phyloP scores from a whole-genome alignment of 1,284 basidiomycete genomes.

The Coniferiporia weirii region DNA sequence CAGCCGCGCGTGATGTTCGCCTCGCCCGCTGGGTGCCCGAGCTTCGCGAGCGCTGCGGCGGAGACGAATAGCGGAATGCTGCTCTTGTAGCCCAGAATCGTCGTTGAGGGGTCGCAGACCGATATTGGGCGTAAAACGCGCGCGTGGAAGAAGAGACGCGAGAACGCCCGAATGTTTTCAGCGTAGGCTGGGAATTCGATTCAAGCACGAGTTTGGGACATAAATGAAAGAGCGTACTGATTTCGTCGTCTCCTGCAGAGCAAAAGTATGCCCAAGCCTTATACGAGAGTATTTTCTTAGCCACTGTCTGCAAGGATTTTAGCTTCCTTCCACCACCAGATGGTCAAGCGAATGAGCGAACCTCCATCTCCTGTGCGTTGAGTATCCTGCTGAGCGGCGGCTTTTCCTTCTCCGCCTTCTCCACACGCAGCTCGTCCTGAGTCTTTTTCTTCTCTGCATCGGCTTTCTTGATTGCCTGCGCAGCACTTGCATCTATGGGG shows the following conservation, averaged over 20 bases:
- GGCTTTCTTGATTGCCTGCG: slow-evolving; percentile 36
- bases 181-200: slow-evolving; percentile 38
- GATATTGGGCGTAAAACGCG: slow-evolving; percentile 72
- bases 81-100: slow-evolving; percentile 70
- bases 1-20: slow-evolving; percentile 78
- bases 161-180: slow-evolving; percentile 72
- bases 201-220: slow-evolving; percentile 12
- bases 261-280: slow-evolving; percentile 80
- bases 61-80: slow-evolving; percentile 81
- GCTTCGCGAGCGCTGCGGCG: slow-evolving; percentile 83
- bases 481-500: slow-evolving; percentile 50
- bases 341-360: slow-evolving; percentile 23
- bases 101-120: slow-evolving; percentile 68
- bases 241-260: slow-evolving; percentile 78
- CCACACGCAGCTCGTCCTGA: slow-evolving; percentile 67
- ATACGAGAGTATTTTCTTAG: slow-evolving; percentile 61
- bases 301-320: slow-evolving; percentile 41
- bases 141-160: slow-evolving; percentile 78
- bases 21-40: slow-evolving; percentile 88
- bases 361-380: slow-evolving; percentile 75
- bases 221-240: slow-evolving; percentile 43
- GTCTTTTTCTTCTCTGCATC: slow-evolving; percentile 46
- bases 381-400: slow-evolving; percentile 67
- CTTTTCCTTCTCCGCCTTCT: slow-evolving; percentile 52
- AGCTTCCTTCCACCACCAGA: background rate